Evolutionary conservation across 345 rosid species (phyloP), one percentile per base, ranked within the genome.

Genomic region (Clarkia xantiana): DNA sequence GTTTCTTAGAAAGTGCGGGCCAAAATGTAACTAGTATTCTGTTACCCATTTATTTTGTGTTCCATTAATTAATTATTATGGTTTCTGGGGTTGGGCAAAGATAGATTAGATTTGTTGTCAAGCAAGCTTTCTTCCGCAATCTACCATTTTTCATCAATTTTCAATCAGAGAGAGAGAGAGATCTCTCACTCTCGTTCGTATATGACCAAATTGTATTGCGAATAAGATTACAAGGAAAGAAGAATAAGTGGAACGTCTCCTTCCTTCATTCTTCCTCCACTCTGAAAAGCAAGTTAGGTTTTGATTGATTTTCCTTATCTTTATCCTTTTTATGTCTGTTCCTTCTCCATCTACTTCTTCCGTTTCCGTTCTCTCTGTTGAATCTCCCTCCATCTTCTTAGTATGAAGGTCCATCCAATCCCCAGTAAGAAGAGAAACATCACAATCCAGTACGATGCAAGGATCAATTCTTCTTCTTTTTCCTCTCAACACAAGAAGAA

Each of bases 351-450:
- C 36, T 10, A n/a, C n/a, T n/a, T n/a, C n/a, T n/a, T n/a, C n/a
- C n/a, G n/a, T n/a, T n/a, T n/a, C n/a, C n/a, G n/a, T 55, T 44
- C 52, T 40, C 60, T 7, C 36, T 29, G 36, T 29, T 10, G 36
- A 29, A 29, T 5, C 36, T 10, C n/a, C n/a, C n/a, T n/a, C 36
- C 36, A 29, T 3, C 9, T 29, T 29, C 36, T 29, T 42, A 51
- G 62, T 69, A 90, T 86, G 97, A 91, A 82, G 84, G 82, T 91
- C 58, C 89, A 86, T 40, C 96, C 96, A 1, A 50, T 75, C 41
- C 80, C 91, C 53, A 66, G 60, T 19, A 79, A 66, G 61, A 79
- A 66, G 55, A 65, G 85, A 41, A 85, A 73, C 86, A 67, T 67
- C 63, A 48, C 81, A 12, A 63, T 87, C 75, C 80, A 58, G 44